Conservation (phyloP, 352 stramenopile genomes). For the Phytophthora vignae region DNA sequence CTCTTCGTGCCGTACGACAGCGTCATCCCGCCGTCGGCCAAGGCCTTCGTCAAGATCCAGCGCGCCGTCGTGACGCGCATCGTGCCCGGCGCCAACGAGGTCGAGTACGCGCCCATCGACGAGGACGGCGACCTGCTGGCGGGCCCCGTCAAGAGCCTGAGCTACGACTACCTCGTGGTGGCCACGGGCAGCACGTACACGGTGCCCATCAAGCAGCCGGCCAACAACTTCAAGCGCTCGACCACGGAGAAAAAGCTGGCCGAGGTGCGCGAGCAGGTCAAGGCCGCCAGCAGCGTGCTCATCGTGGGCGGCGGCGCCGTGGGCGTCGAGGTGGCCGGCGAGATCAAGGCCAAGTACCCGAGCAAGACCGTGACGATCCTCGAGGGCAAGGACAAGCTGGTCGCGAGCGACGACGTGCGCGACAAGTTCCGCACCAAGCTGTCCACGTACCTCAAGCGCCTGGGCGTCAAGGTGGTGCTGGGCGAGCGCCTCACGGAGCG, state of each 20-base stretch:
- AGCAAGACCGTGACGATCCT: constrained; percentile 63
- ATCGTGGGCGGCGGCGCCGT: constrained; percentile 69
- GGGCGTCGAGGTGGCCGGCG: constrained; percentile 62
- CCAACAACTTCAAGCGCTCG: constrained; percentile 42
- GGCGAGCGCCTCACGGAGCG: constrained; percentile 51
- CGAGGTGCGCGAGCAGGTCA: constrained; percentile 52
- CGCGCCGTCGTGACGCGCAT: constrained; percentile 49
- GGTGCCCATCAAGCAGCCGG: constrained; percentile 59
- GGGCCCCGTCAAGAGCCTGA: constrained; percentile 39
- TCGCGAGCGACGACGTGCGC: constrained; percentile 42
- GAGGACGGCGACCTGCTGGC: constrained; percentile 41
- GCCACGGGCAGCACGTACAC: constrained; percentile 71
- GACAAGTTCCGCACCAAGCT: constrained; percentile 62
- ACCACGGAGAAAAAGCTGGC: constrained; percentile 44
- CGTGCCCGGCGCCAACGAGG: constrained; percentile 40
- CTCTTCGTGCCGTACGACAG: constrained; percentile 68
- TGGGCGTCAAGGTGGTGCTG: constrained; percentile 58
- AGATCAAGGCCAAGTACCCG: constrained; percentile 65
- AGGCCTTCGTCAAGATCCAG: constrained; percentile 49
- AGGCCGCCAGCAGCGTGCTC: constrained; percentile 52
- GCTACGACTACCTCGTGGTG: constrained; percentile 69
- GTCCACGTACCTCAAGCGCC: constrained; percentile 37
- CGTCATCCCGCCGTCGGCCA: constrained; percentile 43
- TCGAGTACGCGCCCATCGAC: constrained; percentile 44
- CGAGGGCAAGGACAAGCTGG: constrained; percentile 43